Evolutionary conservation across 2,329 filamentous ascomycete genomes (phyloP).

Genomic region (Fusarium penzigii): DNA sequence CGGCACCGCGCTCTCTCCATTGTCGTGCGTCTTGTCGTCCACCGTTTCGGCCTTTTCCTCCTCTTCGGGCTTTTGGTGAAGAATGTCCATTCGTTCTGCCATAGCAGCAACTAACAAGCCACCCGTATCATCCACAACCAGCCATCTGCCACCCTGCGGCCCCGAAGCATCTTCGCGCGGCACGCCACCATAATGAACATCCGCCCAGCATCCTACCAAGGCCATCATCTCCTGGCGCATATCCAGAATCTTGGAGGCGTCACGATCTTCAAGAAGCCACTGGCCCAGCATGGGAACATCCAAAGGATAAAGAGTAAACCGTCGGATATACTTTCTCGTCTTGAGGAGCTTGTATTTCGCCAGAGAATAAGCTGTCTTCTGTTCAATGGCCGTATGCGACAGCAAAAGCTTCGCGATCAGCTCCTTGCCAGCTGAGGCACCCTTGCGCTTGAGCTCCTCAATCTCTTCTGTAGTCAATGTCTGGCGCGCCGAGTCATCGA

Average conservation of each 20-base stretch:
- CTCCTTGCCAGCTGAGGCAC: conserved; percentile 78
- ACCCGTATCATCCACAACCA: conserved; percentile 85
- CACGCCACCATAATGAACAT: conserved; percentile 67
- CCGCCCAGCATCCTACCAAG: conserved; percentile 83
- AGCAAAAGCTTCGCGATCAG: conserved; percentile 91
- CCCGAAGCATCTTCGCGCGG: conserved; percentile 26
- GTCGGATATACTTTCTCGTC: conserved; percentile 86
- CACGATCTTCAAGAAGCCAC: conserved; percentile 78
- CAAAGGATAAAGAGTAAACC: conserved; percentile 83
- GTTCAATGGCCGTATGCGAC: conserved; percentile 84
- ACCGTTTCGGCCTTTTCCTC: conserved; percentile 4
- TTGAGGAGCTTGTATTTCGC: conserved; percentile 97
- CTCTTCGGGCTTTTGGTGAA: conserved; percentile 52
- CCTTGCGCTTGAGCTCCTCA: conserved; percentile 72
- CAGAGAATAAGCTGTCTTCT: conserved; percentile 91
- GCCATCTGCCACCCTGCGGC: conserved; percentile 59
- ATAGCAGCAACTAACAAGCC: conserved; percentile 80
- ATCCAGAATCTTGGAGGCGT: conserved; percentile 80
- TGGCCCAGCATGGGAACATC: conserved; percentile 76
- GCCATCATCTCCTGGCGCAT: conserved; percentile 82
- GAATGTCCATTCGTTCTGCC: conserved; percentile 84
- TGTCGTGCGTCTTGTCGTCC: conserved; percentile 4
- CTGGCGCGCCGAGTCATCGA: conserved; percentile 68
- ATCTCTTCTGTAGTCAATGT: conserved; percentile 75
- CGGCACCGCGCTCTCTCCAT: not conserved